phyloP scores from a whole-genome alignment of 306 rosid species.

The Delonix regia region DNA sequence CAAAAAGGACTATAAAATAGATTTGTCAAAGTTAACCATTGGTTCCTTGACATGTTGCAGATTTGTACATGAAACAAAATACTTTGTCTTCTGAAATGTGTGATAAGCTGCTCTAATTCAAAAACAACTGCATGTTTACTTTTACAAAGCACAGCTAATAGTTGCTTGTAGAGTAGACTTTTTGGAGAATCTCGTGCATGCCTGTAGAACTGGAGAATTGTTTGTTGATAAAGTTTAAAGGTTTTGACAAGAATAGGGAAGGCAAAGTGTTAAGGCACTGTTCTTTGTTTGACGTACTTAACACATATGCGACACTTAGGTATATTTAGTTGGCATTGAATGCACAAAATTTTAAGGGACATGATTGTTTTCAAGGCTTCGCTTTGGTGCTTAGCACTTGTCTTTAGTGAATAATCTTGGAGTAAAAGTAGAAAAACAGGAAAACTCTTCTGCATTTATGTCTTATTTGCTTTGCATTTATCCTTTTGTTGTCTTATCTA shows the following conservation, averaged over 20 bases:
- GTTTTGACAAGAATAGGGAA: neutral
- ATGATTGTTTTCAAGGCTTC: neutral
- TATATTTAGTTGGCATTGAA: neutral
- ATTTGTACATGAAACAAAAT: neutral
- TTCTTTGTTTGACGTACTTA: neutral
- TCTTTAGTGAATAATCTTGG: neutral
- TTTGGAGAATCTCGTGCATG: neutral
- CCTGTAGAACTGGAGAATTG: neutral
- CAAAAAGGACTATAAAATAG: neutral
- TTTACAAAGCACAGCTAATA: neutral
- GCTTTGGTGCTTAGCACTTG: neutral
- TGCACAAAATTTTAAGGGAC: neutral
- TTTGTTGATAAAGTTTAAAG: neutral
- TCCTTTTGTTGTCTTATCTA: neutral
- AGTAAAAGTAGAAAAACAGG: neutral
- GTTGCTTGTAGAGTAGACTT: neutral
- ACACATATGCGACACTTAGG: too few species aligned
- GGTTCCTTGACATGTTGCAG: neutral
- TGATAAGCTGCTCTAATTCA: neutral
- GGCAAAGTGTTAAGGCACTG: neutral
- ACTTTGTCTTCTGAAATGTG: neutral
- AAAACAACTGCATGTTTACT: neutral
- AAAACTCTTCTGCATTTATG: neutral
- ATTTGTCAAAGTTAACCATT: neutral
- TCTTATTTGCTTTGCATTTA: slow-evolving; percentile 2